Evolutionary conservation across 441 rosid species (phyloP).

Genomic region (Arabidopsis hybrid): DNA sequence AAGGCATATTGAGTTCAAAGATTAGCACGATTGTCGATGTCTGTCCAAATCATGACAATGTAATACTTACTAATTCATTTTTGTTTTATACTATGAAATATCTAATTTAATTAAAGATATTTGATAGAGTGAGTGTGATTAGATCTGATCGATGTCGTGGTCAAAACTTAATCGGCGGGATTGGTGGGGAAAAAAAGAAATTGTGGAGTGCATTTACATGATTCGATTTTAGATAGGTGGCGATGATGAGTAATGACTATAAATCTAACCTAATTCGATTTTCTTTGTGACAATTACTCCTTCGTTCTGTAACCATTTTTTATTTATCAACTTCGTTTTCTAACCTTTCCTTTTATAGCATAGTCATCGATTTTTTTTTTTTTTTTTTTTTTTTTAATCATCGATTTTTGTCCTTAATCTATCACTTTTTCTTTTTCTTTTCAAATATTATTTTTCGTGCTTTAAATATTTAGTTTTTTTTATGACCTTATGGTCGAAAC

Average conservation of each 20-base stretch:
- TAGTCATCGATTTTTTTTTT: too few species aligned
- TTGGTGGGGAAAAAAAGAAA: constrained; percentile 32
- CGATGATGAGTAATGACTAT: constrained; percentile 32
- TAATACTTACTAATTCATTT: constrained; percentile 20
- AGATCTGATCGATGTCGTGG: constrained; percentile 43
- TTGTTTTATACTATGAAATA: constrained; percentile 23
- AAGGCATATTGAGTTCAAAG: constrained; percentile 33
- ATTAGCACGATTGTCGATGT: constrained; percentile 41
- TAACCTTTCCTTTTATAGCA: constrained; percentile 14
- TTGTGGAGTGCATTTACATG: constrained; percentile 36
- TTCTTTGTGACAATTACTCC: constrained; percentile 2
- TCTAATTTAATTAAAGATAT: constrained; percentile 10
- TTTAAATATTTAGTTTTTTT: neutral
- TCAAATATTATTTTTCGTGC: neutral
- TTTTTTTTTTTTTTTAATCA: too few species aligned
- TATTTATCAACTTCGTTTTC: constrained; percentile 8
- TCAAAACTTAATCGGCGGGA: constrained; percentile 42
- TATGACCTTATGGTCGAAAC: neutral
- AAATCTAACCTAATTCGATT: constrained; percentile 32
- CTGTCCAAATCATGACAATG: constrained; percentile 39
- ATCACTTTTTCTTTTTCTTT: neutral
- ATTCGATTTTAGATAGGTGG: constrained; percentile 28
- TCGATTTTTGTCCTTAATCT: neutral
- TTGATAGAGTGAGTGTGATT: constrained; percentile 30
- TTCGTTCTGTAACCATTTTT: neutral